Base-by-base conservation (phyloP, 1,284 basidiomycete genomes). In the Neotropicomus parvogracilis region DNA sequence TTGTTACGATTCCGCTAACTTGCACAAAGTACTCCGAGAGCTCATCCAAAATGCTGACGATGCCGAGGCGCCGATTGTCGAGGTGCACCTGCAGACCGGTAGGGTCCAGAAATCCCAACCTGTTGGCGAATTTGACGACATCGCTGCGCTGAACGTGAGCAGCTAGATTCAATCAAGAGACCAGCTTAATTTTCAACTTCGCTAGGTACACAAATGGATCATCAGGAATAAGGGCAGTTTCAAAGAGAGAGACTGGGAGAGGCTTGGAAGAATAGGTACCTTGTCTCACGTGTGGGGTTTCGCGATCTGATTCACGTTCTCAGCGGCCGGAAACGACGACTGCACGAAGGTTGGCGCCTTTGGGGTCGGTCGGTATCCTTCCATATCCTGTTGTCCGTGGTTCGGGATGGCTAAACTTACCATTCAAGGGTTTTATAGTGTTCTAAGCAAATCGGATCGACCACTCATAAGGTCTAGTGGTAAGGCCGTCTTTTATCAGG, bases 41-140 rank as follows among this genome's bases (percentile, higher is more conserved):
- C 78, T 97, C 13, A 71, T 97, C 4, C 77, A 98, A 72, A 99
- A 99, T 64, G 94, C 94, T 12, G 95, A 97, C 64, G 95, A 98
- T 71, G 93, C 91, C 0, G 83, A 83, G 31, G 88, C 93, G 6
- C 79, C 75, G 44, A 72, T 77, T 27, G 86, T 90, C 3, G 85
- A 93, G 65, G 84, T 95, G 48, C 80, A 79, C 53, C 94, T 93
- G 56, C 80, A 85, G 60, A 88, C 88, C 0, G 67, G 79, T 58
- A 65, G 61, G 7, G 80, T 9, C 70, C 75, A 27, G 64, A 61
- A 10, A 68, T 40, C 19, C 26, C 39, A 20, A 26, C 21, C 12
- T n/a, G 9, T 21, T 21, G 17, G 14, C 24, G 11, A 36, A 20
- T n/a, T n/a, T 8, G 12, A 28, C 7, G 46, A 60, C 27, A 5